A percentile compares a stretch with the other conserved stretches of the same genome.
Evolutionary conservation across 768 basidiomycete species (phyloP).

Genomic region (Chlorophyllum brunneum): DNA sequence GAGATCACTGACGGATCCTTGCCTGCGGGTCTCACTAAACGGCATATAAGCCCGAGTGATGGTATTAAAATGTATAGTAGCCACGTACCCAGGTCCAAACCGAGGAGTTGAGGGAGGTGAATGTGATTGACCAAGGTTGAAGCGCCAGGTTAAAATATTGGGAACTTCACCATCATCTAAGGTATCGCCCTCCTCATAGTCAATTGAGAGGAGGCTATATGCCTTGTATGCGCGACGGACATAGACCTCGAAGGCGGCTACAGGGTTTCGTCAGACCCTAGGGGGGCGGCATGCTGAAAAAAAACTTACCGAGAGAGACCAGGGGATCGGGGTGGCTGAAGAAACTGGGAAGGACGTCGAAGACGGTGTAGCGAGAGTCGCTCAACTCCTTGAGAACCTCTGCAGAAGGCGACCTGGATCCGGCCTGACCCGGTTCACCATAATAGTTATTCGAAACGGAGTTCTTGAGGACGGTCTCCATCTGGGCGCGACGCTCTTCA

Average conservation of each 20-base stretch:
- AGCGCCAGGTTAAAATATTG: constrained; percentile 85
- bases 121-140: constrained; percentile 88
- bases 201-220: constrained; percentile 86
- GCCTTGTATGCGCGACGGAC: constrained; percentile 94
- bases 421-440: constrained; percentile 51
- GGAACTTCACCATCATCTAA: constrained; percentile 81
- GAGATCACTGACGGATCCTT: constrained; percentile 93
- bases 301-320: constrained; percentile 70
- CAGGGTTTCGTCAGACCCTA: constrained; percentile 6
- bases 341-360: constrained; percentile 94
- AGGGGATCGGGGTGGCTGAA: constrained; percentile 85
- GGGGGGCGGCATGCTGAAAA: not conserved
- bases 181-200: constrained; percentile 91
- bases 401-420: constrained; percentile 67
- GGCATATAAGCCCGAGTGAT: not conserved
- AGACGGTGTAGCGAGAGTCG: constrained; percentile 95
- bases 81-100: constrained; percentile 48
- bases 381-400: constrained; percentile 91
- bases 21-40: constrained; percentile 60
- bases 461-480: constrained; percentile 89
- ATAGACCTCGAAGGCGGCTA: constrained; percentile 95
- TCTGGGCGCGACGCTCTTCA: constrained; percentile 89
- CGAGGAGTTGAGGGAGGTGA: constrained; percentile 84
- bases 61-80: constrained; percentile 13
- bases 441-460: constrained; percentile 87